Evolutionary conservation across 148 eudicot species (phyloP), one percentile per base, ranked within the genome.

Genomic region (Oxyria digyna): DNA sequence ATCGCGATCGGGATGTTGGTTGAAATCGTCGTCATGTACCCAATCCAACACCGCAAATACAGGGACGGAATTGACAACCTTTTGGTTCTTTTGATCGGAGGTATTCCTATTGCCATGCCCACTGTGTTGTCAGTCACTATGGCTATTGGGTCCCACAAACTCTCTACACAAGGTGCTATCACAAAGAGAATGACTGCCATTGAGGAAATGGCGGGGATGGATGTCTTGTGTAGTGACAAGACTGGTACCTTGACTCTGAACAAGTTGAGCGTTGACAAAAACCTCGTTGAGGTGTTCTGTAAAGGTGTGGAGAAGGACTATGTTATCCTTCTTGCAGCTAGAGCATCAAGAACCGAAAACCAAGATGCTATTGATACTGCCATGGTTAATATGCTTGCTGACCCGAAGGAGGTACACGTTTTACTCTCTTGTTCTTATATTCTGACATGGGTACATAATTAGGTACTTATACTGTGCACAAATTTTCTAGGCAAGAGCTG

Each of bases 21-120:
- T 26, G 96, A 89, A 69, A 78, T 89, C 62, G 48, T 89, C 31
- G 91, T 87, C n/a, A 78, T 89, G 72, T 89, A 84, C 29, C 86
- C 82, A 10, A 62, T 85, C 69, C 91, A 89, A 27, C 62, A 74
- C 21, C 80, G 96, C 80, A 48, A 52, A 37, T 87, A 85, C 65
- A 85, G 96, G 3, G 76, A 76, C 70, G 96, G 91, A 3, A 82
- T 89, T 18, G 91, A 89, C 70, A 89, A 87, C 45, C 86, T 87
- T 46, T 82, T 89, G 17, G 96, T 89, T 42, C 75, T 89, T 15
- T 84, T 89, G 26, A 89, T 89, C 18, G 96, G 91, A 59, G 96
- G 96, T 20, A 89, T 89, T 33, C 96, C 96, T 5, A 89, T 89
- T 14, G 96, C 96, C 0, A 89, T 89, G 96, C 96, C 96, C n/a